These are phyloP conservation scores for Penicillium polonicum DNA, from an alignment of 2,329 filamentous ascomycete genomes.

Conservation along the genomic window DNA sequence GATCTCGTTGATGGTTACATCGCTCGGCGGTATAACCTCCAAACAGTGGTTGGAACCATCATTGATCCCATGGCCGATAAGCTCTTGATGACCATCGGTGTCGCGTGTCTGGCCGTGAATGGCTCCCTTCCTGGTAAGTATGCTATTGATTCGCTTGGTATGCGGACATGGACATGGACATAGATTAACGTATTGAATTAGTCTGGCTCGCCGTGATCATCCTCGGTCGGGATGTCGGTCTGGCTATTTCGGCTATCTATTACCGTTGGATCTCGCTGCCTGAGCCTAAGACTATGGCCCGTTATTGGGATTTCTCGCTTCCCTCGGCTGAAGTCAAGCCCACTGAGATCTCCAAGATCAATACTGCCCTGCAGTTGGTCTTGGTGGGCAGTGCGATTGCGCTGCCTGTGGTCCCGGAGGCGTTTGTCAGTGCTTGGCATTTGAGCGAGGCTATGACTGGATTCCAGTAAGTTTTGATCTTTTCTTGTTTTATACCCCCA, in stretches of 20 bases:
- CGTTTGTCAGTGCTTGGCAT: constrained; percentile 55
- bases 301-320: constrained; percentile 97
- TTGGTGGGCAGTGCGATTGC: constrained; percentile 83
- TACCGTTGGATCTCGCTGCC: constrained; percentile 94
- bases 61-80: constrained; percentile 98
- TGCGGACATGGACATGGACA: not conserved
- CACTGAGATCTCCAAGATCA: constrained; percentile 59
- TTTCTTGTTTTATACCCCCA: not conserved
- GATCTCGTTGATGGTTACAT: constrained; percentile 95
- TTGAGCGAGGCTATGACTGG: constrained; percentile 60
- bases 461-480: constrained; percentile 44
- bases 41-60: constrained; percentile 91
- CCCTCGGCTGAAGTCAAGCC: constrained; percentile 53
- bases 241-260: constrained; percentile 85
- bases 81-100: constrained; percentile 88
- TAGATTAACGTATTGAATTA: constrained; percentile 31
- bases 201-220: constrained; percentile 89
- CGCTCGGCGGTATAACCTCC: constrained; percentile 78
- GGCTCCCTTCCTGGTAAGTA: constrained; percentile 72
- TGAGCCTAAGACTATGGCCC: constrained; percentile 82
- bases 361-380: constrained; percentile 86
- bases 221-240: constrained; percentile 78
- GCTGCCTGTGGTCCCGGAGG: constrained; percentile 67
- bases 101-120: constrained; percentile 79
- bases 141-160: not conserved